A percentile compares a stretch with the other conserved stretches of the same genome.
phyloP scores from a whole-genome alignment of 2,329 filamentous ascomycete species.

The Cordyceps tenuipes region DNA sequence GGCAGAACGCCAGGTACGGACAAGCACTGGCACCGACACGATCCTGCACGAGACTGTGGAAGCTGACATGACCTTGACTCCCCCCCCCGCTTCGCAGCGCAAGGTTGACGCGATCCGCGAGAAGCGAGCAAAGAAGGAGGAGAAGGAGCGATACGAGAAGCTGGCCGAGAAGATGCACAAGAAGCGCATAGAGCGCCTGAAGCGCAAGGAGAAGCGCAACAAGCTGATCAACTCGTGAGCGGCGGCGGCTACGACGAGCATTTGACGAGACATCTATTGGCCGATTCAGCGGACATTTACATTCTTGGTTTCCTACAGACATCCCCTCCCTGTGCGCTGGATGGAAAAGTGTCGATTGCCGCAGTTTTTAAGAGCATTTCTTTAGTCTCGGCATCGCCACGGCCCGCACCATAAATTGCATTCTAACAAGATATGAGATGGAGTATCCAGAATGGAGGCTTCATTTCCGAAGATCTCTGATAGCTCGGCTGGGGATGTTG shows the following conservation, averaged over 20 bases:
- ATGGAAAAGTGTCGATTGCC: background rate
- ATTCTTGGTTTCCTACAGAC: background rate
- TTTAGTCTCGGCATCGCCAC: background rate
- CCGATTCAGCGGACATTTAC: background rate
- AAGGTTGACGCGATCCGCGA: conserved; percentile 75
- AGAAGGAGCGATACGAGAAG: conserved; percentile 86
- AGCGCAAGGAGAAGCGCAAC: conserved; percentile 94
- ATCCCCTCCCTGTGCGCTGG: no score
- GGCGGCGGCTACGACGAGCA: background rate
- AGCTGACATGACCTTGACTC: background rate
- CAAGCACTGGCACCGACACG: background rate
- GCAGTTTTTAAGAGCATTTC: background rate
- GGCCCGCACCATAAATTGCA: background rate
- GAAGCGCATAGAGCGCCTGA: conserved; percentile 87
- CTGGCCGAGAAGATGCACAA: conserved; percentile 97
- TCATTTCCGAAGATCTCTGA: background rate
- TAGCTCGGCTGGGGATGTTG: background rate
- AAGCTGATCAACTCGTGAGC: conserved; percentile 63
- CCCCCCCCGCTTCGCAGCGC: conserved; percentile 41
- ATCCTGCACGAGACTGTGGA: background rate
- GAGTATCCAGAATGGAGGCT: background rate
- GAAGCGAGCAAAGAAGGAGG: conserved; percentile 79
- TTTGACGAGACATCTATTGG: background rate
- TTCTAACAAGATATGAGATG: background rate
- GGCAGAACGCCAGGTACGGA: conserved; percentile 69